Evolutionary conservation across 2,329 filamentous ascomycete species (phyloP), one percentile per base, ranked within the genome.

Genomic region (Didymella pinodella): DNA sequence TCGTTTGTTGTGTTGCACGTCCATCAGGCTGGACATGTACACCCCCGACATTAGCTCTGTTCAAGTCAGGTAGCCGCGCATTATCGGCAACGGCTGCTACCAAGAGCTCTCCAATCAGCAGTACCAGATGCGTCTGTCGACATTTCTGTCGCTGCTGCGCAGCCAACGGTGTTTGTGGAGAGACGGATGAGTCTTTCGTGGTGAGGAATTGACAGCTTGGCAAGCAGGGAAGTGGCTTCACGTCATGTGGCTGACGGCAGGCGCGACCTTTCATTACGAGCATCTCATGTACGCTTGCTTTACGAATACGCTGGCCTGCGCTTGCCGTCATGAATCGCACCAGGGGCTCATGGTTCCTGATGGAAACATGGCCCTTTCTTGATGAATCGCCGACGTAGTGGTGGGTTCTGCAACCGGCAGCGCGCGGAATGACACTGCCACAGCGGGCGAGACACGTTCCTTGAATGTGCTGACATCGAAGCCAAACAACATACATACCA

Each of bases 351-450:
- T 25, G 26, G 41, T 48, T 53, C 40, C 45, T 54, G 32, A 47
- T 61, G 60, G 44, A 55, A 46, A 22, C 44, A 48, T 48, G 29
- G 54, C 40, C 32, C 46, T 12, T 50, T 47, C 51, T 40, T 25
- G 41, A 52, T 57, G 41, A 46, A 55, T 28, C 47, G 52, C 22
- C 53, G 55, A 48, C 47, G 44, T 48, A 38, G 62, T 58, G 53
- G 61, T 38, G 52, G 53, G 54, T 49, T 55, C 48, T 55, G 62
- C 55, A 41, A 41, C 58, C 66, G 68, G 68, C 65, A 65, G 61
- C 48, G 49, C 56, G 65, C 68, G 68, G 68, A 65, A 63, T 62
- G 54, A 64, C 68, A 69, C 68, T 69, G 68, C 68, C 68, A 69
- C 68, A 70, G 56, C 63, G 62, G 59, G 55, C 52, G 57, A 62